phyloP scores from a whole-genome alignment of 129 eudicot genomes.

The Logfia minima region DNA sequence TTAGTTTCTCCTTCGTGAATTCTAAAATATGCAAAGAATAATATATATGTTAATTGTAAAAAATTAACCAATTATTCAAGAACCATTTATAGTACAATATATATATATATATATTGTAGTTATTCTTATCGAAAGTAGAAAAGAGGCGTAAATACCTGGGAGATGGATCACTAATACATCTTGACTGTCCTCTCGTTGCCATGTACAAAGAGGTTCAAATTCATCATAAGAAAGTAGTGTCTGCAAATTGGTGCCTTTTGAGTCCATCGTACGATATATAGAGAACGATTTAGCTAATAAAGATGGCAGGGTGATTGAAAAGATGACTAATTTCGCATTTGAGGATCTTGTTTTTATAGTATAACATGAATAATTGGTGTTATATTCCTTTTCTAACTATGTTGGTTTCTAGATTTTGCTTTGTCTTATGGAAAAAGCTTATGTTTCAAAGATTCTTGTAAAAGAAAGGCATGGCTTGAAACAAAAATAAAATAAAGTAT shows the following conservation, averaged over 20 bases:
- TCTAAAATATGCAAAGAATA: constrained; percentile 26
- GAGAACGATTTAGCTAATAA: not conserved
- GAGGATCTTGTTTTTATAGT: constrained; percentile 26
- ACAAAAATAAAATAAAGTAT: constrained; percentile 27
- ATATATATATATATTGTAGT: too few species aligned
- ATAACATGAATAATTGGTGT: not conserved
- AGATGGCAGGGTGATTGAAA: not conserved
- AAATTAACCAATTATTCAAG: not conserved
- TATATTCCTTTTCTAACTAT: constrained; percentile 36
- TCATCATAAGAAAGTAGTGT: constrained; percentile 41
- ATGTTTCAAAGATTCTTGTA: constrained; percentile 27
- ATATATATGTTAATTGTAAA: not conserved
- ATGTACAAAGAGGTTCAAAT: constrained; percentile 71
- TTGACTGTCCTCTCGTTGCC: constrained; percentile 50
- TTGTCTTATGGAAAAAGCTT: constrained; percentile 23
- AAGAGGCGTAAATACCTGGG: constrained; percentile 44
- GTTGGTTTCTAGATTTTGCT: constrained; percentile 37
- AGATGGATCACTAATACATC: constrained; percentile 58
- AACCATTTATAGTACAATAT: not conserved
- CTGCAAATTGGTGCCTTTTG: constrained; percentile 32
- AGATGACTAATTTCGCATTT: constrained; percentile 20
- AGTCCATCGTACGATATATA: constrained; percentile 26
- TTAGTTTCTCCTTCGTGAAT: constrained; percentile 66
- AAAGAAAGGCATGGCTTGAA: constrained; percentile 45
- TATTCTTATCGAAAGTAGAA: not conserved